Base-by-base conservation (phyloP, 176 grass and related monocot species). In the Calamus simplicifolius region DNA sequence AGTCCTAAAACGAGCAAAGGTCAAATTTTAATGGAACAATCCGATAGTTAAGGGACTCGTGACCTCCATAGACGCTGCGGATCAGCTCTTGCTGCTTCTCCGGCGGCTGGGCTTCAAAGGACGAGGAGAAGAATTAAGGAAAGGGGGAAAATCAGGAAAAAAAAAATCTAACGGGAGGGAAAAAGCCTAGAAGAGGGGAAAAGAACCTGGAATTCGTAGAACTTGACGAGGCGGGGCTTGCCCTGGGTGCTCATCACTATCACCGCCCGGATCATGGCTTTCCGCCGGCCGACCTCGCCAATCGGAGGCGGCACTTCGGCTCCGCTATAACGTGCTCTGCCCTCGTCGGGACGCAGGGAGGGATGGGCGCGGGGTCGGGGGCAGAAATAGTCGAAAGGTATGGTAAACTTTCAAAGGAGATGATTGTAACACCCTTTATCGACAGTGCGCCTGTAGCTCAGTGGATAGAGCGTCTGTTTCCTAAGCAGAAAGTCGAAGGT, bases 381-480 rank as follows among this genome's bases (percentile, higher is more conserved):
- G 1, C 21, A 23, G 21, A 23, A 23, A 23, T 23, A 23, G 21
- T 23, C 21, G 1, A 23, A 23, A 23, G 21, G 21, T 23, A 23
- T 23, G 0, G 1, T 23, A 23, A 23, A 1, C 21, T 23, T 23
- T 23, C 21, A 23, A 23, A 23, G 1, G 0, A 23, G 1, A 23
- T 0, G 1, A 23, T 23, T 23, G 1, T 23, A 23, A 23, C n/a
- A 23, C 21, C 21, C 21, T 0, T 23, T 23, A 23, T 0, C 21
- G 4, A 5, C 1, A 0, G 1, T 0, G 93, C 81, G 81, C 81
- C 77, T 81, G 94, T 98, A 93, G 85, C 88, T 98, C 94, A 86
- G 94, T 83, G 94, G 94, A 98, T 98, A 86, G 94, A 93, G 88
- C 81, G 85, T 89, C 86, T 93, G 88, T 98, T 98, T 98, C 88